phyloP scores from a whole-genome alignment of 1,284 basidiomycete species.

The Pulveroboletus ridleyi region DNA sequence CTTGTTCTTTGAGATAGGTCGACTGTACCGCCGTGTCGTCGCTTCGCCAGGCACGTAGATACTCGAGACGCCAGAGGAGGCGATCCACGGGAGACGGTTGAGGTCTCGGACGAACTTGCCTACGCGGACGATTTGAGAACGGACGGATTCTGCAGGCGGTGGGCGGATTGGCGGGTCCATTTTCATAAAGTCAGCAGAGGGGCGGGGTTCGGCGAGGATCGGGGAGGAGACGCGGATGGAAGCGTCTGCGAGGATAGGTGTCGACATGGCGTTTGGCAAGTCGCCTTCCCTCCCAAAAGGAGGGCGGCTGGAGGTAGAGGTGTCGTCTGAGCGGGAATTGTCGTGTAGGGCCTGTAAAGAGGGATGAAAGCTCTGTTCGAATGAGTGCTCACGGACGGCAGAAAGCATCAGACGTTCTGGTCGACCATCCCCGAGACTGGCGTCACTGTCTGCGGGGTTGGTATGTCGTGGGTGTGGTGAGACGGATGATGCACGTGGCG shows the following conservation, averaged over 20 bases:
- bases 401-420: conserved; percentile 33
- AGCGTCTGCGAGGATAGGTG: conserved; percentile 35
- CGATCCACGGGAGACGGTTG: conserved; percentile 41
- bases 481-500: conserved; percentile 32
- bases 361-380: conserved; percentile 27
- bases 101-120: conserved; percentile 36
- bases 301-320: conserved; percentile 33
- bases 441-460: conserved; percentile 28
- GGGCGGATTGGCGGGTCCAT: conserved; percentile 43
- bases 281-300: conserved; percentile 33
- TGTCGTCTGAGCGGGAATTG: conserved; percentile 30
- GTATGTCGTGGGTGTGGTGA: conserved; percentile 29
- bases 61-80: conserved; percentile 38
- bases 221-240: conserved; percentile 35
- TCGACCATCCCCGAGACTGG: conserved; percentile 29
- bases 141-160: conserved; percentile 39
- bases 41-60: conserved; percentile 41
- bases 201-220: conserved; percentile 38
- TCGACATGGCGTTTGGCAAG: conserved; percentile 37
- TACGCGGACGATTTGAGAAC: conserved; percentile 36
- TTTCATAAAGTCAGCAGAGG: conserved; percentile 41
- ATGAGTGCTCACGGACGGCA: conserved; percentile 34
- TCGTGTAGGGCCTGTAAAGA: conserved; percentile 21
- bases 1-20: conserved; percentile 34
- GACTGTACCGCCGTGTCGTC: conserved; percentile 37